phyloP scores from a whole-genome alignment of 2,329 filamentous ascomycete genomes.

The Botryotinia globosa region DNA sequence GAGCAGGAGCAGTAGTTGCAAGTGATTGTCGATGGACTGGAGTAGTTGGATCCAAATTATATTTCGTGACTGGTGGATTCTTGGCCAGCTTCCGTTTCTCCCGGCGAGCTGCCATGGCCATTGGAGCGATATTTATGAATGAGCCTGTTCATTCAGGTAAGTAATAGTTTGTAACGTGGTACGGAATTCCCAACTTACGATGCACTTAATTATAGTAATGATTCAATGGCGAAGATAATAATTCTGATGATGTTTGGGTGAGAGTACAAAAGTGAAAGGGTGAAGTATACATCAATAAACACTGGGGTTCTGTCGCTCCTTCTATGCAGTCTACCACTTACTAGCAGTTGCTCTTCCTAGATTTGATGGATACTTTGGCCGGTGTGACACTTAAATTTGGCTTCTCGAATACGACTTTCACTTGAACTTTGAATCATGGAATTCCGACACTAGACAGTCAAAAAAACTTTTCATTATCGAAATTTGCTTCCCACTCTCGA shows the following conservation, averaged over 20 bases:
- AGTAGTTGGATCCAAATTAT: constrained; percentile 15
- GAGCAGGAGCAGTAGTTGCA: background rate
- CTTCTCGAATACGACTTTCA: background rate
- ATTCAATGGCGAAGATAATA: constrained; percentile 23
- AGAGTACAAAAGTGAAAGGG: background rate
- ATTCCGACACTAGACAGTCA: background rate
- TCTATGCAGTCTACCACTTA: constrained; percentile 4
- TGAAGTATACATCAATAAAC: background rate
- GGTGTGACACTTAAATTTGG: background rate
- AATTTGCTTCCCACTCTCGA: background rate
- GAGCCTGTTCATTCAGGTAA: constrained; percentile 1
- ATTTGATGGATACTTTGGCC: background rate
- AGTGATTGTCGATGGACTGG: constrained; percentile 17
- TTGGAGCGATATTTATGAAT: constrained; percentile 4
- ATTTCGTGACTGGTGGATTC: constrained; percentile 6
- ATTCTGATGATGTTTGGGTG: constrained; percentile 16
- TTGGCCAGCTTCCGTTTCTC: constrained; percentile 10
- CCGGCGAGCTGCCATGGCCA: background rate
- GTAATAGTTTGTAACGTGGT: background rate
- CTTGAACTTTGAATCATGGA: background rate
- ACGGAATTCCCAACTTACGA: constrained; percentile 17
- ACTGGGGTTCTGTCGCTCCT: background rate
- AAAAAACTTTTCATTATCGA: background rate
- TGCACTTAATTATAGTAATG: constrained; percentile 24
- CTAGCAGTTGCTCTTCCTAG: background rate